Conservation (phyloP, 371 early-diverging fungal genomes). For the Catenaria anguillulae region DNA sequence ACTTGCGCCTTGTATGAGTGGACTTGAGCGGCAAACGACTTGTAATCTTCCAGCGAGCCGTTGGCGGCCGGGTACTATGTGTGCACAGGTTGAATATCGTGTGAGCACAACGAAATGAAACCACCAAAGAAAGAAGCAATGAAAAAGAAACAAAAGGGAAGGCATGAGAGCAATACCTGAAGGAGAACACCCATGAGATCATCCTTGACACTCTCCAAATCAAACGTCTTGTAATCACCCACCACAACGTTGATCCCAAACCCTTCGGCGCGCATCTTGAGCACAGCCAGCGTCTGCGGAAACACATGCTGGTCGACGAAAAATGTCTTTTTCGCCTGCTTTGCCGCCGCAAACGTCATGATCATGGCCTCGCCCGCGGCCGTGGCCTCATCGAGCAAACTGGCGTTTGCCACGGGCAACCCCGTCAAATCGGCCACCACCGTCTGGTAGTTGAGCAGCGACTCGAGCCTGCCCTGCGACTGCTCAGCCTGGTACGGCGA, state of each 20-base stretch:
- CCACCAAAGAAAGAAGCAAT: no score
- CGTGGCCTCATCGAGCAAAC: slow-evolving; percentile 91
- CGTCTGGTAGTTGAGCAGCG: slow-evolving; percentile 90
- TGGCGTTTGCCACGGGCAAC: slow-evolving; percentile 85
- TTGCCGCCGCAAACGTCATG: slow-evolving; percentile 57
- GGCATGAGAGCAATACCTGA: no score
- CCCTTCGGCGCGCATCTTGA: slow-evolving; percentile 82
- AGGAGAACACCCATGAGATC: slow-evolving; percentile 73
- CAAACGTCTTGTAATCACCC: slow-evolving; percentile 55
- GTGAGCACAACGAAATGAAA: no score
- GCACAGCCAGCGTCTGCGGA: slow-evolving; percentile 84
- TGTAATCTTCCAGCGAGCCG: slow-evolving; percentile 68
- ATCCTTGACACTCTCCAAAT: slow-evolving; percentile 55
- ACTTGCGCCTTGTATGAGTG: slow-evolving; percentile 64
- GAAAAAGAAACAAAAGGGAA: no score
- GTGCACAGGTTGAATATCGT: no score
- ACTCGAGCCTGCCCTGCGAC: slow-evolving; percentile 93
- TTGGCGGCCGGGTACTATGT: slow-evolving; percentile 86
- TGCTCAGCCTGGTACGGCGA: slow-evolving; percentile 80
- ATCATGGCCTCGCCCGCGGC: slow-evolving; percentile 96
- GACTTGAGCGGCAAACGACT: slow-evolving; percentile 51
- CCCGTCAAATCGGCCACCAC: slow-evolving; percentile 88
- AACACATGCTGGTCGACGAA: slow-evolving; percentile 82
- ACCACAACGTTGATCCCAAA: slow-evolving; percentile 80
- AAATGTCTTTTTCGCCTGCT: slow-evolving; percentile 62